Evolutionary conservation across 768 basidiomycete species (phyloP), one percentile per base, ranked within the genome.

Genomic region (Obba rivulosa): DNA sequence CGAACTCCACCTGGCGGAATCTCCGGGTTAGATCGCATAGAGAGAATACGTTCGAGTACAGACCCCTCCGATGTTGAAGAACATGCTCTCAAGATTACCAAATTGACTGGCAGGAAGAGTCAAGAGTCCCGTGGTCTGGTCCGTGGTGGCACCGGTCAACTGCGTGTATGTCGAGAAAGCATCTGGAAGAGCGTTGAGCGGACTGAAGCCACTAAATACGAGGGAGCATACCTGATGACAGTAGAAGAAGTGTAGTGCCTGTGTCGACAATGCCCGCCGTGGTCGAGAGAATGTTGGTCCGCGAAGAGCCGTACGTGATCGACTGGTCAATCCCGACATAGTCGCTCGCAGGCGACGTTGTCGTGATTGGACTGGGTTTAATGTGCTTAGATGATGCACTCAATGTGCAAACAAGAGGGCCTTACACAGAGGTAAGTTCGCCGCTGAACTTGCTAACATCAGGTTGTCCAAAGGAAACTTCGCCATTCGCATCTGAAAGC

Each of bases 41-140:
- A 25, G 8, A 8, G 42, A 9, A 34, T 11, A 9, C 10, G 10
- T 20, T 9, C 17, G 34, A 18, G 17, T 34, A 66, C 75, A 55
- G 54, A 78, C 79, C 34, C 71, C 70, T 42, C 70, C 71, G 49
- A 79, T 69, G 48, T 64, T 68, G 67, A 87, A 84, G 67, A 75
- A 67, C 54, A 86, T 63, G 59, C 72, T 76, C 65, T 82, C 53
- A 41, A 87, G 66, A 44, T 62, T 69, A 2, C 56, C 45, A 53
- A 76, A 84, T 58, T 84, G 80, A 7, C 71, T 53, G 2, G 65
- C 35, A 1, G 79, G 81, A 48, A 86, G 52, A 44, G 62, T 66
- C 39, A 85, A 71, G 43, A 86, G 67, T 28, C 81, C 80, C 17
- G 69, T 71, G 39, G 1, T 49, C 1, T 8, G 3, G 51, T 68